Base-by-base conservation (phyloP, 108 stramenopile genomes). In the Fragilaria radians region DNA sequence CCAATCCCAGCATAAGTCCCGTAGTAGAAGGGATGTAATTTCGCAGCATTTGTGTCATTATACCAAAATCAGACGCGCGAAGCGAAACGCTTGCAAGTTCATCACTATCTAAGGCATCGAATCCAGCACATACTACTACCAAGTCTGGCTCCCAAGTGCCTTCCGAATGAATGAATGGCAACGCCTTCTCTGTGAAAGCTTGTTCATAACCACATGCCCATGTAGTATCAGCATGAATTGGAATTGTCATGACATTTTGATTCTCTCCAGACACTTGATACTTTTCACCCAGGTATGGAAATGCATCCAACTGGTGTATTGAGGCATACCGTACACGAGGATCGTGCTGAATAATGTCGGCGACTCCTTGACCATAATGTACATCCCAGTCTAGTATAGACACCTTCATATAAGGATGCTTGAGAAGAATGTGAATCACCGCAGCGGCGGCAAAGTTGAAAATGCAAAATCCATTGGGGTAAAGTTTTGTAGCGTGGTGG, bases 311-410 rank as follows among this genome's bases (percentile, higher is more conserved):
- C 48, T 81, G 76, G 54, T 81, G 80, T 33, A 72, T 72, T 14
- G 72, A 73, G 9, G 65, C 80, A 52, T 81, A 81, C 24, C 76
- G 56, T 14, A 51, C 48, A 17, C 57, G 11, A 25, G 30, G 26
- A 24, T 68, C 55, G 11, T 64, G 42, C 48, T 68, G 48, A 19
- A 77, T n/a, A 45, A 77, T 77, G 42, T 74, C 62, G 21, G 76
- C 73, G 26, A 77, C 76, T 21, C 84, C 84, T 60, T 85, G 79
- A 28, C 84, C 84, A 62, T 85, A 80, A 52, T 85, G 84, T 0
- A 81, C 84, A 61, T 85, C 84, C 69, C 70, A 81, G 55, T 85
- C 84, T 29, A 85, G 34, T 19, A 85, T 64, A 1, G 71, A 71
- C 2, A 85, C 61, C 23, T 71, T 61, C 25, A 60, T 24, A 34